phyloP scores from a whole-genome alignment of 2,329 filamentous ascomycete genomes.

The Pyricularia pennisetigena region DNA sequence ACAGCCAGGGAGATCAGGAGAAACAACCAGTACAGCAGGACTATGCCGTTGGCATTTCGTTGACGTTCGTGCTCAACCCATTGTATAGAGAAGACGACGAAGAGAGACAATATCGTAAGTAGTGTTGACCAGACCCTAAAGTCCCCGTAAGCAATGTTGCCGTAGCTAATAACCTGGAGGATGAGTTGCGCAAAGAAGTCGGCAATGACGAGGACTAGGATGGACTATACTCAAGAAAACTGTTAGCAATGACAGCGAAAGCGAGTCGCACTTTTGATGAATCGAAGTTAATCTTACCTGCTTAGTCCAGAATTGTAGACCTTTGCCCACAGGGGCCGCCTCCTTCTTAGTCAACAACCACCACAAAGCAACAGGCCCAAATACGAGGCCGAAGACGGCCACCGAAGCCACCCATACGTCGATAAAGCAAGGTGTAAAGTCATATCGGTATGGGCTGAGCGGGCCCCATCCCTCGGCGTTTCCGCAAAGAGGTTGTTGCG shows the following conservation, averaged over 20 bases:
- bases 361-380: constrained; percentile 70
- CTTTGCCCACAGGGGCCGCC: constrained; percentile 59
- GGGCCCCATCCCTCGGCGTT: constrained; percentile 95
- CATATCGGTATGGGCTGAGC: constrained; percentile 74
- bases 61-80: constrained; percentile 79
- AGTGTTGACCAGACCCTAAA: constrained; percentile 80
- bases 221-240: constrained; percentile 21
- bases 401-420: constrained; percentile 80
- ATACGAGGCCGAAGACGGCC: constrained; percentile 67
- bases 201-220: constrained; percentile 58
- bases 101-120: constrained; percentile 60
- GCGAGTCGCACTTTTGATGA: neutral
- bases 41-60: constrained; percentile 77
- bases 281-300: constrained; percentile 48
- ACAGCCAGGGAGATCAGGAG: constrained; percentile 68
- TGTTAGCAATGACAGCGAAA: neutral
- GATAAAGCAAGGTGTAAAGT: constrained; percentile 96
- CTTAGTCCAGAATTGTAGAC: constrained; percentile 91
- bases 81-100: constrained; percentile 68
- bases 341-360: constrained; percentile 65
- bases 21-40: constrained; percentile 86
- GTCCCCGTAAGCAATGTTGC: constrained; percentile 63
- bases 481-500: constrained; percentile 68
- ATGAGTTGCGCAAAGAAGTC: constrained; percentile 63
- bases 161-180: constrained; percentile 62